These are phyloP conservation scores for Microsporum ferrugineum DNA, from an alignment of 2,329 filamentous ascomycete genomes.

Conservation along the genomic window DNA sequence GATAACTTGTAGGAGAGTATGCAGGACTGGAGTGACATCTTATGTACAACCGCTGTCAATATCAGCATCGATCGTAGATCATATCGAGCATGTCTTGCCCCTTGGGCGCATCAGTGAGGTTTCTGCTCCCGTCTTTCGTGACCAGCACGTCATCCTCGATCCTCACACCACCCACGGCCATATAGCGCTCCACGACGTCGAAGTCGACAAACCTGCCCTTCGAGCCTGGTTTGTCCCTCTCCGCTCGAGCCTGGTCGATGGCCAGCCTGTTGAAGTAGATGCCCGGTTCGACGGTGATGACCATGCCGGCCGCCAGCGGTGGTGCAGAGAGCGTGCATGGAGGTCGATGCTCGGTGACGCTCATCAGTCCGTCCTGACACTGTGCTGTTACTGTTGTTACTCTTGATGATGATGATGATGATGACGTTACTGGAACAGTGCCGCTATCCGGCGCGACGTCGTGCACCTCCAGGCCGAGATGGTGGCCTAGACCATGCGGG, in stretches of 20 bases:
- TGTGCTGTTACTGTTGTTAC: slow-evolving; percentile 31
- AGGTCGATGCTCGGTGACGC: slow-evolving; percentile 11
- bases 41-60: no score
- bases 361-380: slow-evolving; percentile 43
- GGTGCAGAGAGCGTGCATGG: slow-evolving; percentile 27
- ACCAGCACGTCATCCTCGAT: slow-evolving; percentile 55
- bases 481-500: slow-evolving; percentile 45
- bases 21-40: no score
- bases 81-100: slow-evolving; percentile 43
- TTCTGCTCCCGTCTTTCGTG: slow-evolving; percentile 56
- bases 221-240: slow-evolving; percentile 19
- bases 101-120: slow-evolving; percentile 61
- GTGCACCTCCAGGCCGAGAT: slow-evolving; percentile 42
- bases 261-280: slow-evolving; percentile 35
- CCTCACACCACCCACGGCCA: slow-evolving; percentile 34
- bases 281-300: slow-evolving; percentile 46
- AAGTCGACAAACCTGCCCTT: slow-evolving; percentile 30
- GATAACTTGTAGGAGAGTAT: no score
- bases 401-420: no score
- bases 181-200: slow-evolving; percentile 29
- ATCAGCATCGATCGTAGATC: slow-evolving; percentile 15
- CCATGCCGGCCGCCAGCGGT: slow-evolving; percentile 41
- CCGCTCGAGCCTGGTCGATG: slow-evolving; percentile 20
- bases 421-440: slow-evolving; percentile 39
- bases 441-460: slow-evolving; percentile 30